Conservation (phyloP, 2,329 filamentous ascomycete species). For the Epichloe sp. region DNA sequence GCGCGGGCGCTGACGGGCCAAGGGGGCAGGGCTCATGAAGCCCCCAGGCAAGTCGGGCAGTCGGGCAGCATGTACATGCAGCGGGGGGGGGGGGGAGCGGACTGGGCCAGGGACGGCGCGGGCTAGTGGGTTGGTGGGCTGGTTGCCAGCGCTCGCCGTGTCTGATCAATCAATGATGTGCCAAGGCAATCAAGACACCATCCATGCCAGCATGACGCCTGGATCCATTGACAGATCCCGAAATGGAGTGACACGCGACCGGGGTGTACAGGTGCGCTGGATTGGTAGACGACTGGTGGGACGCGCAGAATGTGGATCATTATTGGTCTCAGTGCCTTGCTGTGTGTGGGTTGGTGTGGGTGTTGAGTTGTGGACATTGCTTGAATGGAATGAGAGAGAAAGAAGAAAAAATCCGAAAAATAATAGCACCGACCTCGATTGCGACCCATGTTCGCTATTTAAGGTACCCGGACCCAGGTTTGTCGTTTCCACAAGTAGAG, state of each 20-base stretch:
- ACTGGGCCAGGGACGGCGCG: background rate
- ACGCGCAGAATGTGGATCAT: background rate
- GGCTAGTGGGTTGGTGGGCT: background rate
- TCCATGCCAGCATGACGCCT: background rate
- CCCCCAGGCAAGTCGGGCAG: background rate
- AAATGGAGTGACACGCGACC: background rate
- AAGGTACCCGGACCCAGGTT: background rate
- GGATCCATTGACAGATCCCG: background rate
- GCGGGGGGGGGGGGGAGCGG: background rate
- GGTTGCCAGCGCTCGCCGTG: background rate
- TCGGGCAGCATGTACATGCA: background rate
- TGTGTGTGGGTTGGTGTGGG: background rate
- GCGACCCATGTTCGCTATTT: slow-evolving; percentile 31
- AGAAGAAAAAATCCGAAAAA: background rate
- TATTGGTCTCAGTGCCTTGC: background rate
- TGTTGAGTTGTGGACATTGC: background rate
- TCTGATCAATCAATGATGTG: background rate
- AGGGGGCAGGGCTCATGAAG: slow-evolving; percentile 1
- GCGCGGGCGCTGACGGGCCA: background rate
- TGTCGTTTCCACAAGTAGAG: background rate
- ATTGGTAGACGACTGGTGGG: background rate
- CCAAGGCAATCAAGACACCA: background rate
- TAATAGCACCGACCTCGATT: slow-evolving; percentile 37
- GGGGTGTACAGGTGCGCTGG: background rate
- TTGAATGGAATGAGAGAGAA: slow-evolving; percentile 4